A percentile compares a stretch with the other conserved stretches of the same genome.
phyloP scores from a whole-genome alignment of 2,329 filamentous ascomycete species.

The Microcyclosporella mali region DNA sequence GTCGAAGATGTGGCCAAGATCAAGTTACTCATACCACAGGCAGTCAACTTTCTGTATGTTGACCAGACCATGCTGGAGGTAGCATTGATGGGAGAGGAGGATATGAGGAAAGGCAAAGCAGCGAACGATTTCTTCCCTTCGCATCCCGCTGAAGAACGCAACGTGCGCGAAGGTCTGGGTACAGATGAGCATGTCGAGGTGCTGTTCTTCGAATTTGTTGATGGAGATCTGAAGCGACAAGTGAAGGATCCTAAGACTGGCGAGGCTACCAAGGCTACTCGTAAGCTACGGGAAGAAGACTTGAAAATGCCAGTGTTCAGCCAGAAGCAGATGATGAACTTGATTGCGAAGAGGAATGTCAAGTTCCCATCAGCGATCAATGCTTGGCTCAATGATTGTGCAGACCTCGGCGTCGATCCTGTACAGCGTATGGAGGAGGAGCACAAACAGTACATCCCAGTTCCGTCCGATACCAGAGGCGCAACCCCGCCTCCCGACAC shows the following conservation, averaged over 20 bases:
- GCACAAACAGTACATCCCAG: slow-evolving; percentile 57
- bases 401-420: slow-evolving; percentile 59
- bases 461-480: slow-evolving; percentile 44
- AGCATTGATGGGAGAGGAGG: slow-evolving; percentile 65
- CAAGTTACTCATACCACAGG: slow-evolving; percentile 67
- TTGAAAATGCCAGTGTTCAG: slow-evolving; percentile 88
- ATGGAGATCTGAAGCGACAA: slow-evolving; percentile 81
- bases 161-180: slow-evolving; percentile 31
- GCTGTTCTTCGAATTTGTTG: slow-evolving; percentile 84
- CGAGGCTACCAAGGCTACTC: slow-evolving; percentile 60
- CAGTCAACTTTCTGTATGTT: slow-evolving; percentile 79
- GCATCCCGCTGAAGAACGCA: slow-evolving; percentile 28
- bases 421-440: slow-evolving; percentile 57
- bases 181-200: slow-evolving; percentile 52
- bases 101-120: slow-evolving; percentile 55
- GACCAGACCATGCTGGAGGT: slow-evolving; percentile 78
- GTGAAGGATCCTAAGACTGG: slow-evolving; percentile 67
- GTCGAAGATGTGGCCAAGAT: slow-evolving; percentile 79
- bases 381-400: slow-evolving; percentile 68
- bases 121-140: slow-evolving; percentile 47
- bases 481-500: slow-evolving; percentile 41
- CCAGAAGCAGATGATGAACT: slow-evolving; percentile 79
- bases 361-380: slow-evolving; percentile 77
- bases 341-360: slow-evolving; percentile 84
- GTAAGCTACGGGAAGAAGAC: slow-evolving; percentile 67